Evolutionary conservation across 352 stramenopile genomes (phyloP).

Genomic region (Globisporangium nunn): DNA sequence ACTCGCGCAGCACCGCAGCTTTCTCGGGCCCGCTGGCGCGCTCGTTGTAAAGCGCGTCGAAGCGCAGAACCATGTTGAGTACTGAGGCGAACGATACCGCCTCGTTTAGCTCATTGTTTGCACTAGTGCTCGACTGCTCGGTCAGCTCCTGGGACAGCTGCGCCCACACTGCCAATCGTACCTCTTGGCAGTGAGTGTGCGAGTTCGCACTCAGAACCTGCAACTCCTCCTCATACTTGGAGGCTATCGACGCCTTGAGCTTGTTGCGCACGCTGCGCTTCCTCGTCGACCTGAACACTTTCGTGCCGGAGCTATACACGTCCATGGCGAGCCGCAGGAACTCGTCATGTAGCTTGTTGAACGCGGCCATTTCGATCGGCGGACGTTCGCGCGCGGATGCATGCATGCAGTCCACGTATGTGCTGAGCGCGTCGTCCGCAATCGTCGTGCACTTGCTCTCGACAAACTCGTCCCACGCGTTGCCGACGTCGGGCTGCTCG

Average conservation of each 20-base stretch:
- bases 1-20: constrained; percentile 38
- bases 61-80: constrained; percentile 38
- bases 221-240: constrained; percentile 32
- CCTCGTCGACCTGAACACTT: constrained; percentile 26
- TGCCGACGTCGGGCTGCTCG: constrained; percentile 41
- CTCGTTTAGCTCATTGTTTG: background rate
- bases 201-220: constrained; percentile 36
- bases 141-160: constrained; percentile 18
- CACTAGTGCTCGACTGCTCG: constrained; percentile 4
- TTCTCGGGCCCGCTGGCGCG: constrained; percentile 47
- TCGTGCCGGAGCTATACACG: constrained; percentile 42
- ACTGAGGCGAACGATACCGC: constrained; percentile 28
- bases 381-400: constrained; percentile 41
- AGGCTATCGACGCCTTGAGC: constrained; percentile 43
- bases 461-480: constrained; percentile 62
- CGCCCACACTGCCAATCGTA: constrained; percentile 34
- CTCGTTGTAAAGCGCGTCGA: constrained; percentile 42
- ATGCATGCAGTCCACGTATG: constrained; percentile 73
- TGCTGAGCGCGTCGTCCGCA: constrained; percentile 54
- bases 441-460: constrained; percentile 40
- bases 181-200: constrained; percentile 35
- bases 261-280: constrained; percentile 36
- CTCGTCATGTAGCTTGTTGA: constrained; percentile 68
- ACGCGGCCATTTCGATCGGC: constrained; percentile 55
- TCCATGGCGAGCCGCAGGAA: constrained; percentile 62